Percentiles rank a stretch among this genome's conserved stretches.
These are phyloP conservation scores for Phanerochaete carnosa DNA, from an alignment of 768 basidiomycete genomes.

Conservation along the genomic window DNA sequence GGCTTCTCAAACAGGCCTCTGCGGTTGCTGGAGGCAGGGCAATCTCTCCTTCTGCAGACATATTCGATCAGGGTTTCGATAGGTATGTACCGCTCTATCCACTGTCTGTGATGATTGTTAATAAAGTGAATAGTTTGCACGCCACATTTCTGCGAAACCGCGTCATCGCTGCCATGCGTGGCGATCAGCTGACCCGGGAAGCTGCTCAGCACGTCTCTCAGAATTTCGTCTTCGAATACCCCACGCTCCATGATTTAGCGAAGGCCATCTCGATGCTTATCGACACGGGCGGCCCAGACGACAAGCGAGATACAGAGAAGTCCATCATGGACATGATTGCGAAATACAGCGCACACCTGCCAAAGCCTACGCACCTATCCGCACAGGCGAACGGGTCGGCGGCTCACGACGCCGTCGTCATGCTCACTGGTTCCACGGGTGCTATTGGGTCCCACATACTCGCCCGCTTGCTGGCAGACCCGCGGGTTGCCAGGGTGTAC, in stretches of 20 bases:
- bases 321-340: slow-evolving; percentile 16
- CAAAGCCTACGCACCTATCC: neutral
- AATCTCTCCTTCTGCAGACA: slow-evolving; percentile 8
- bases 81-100: neutral
- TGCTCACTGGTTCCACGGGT: slow-evolving; percentile 32
- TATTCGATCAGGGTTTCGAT: slow-evolving; percentile 31
- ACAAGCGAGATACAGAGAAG: neutral
- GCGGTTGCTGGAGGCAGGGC: neutral
- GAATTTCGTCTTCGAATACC: slow-evolving; percentile 12
- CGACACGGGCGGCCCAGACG: neutral
- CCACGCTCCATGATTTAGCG: slow-evolving; percentile 2
- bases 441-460: slow-evolving; percentile 27
- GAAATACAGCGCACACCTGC: slow-evolving; percentile 16
- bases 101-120: neutral
- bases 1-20: slow-evolving; percentile 11
- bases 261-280: neutral
- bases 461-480: slow-evolving; percentile 6
- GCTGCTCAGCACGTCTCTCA: neutral
- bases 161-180: slow-evolving; percentile 5
- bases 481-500: slow-evolving; percentile 7
- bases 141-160: slow-evolving; percentile 14
- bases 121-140: neutral
- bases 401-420: slow-evolving; percentile 16
- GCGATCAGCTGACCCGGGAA: neutral
- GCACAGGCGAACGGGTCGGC: neutral